These are phyloP conservation scores for Ajuga reptans DNA, from an alignment of 305 asterid genomes.

Conservation along the genomic window DNA sequence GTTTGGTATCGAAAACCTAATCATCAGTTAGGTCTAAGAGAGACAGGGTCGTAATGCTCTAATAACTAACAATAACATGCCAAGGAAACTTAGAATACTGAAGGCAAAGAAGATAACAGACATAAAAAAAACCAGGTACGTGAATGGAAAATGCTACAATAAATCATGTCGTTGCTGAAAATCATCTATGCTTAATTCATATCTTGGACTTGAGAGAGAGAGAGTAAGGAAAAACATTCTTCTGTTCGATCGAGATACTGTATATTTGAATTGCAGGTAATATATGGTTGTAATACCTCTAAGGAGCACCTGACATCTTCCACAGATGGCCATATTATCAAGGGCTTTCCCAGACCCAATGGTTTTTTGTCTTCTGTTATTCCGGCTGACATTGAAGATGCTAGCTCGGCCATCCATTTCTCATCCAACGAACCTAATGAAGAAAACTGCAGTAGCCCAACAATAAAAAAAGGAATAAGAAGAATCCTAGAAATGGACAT, in stretches of 20 bases:
- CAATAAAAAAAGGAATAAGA: constrained; percentile 14
- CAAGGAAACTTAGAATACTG: neutral
- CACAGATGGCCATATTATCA: constrained; percentile 86
- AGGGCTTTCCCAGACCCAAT: constrained; percentile 72
- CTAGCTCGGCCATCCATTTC: constrained; percentile 92
- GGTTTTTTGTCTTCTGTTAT: constrained; percentile 64
- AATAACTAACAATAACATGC: neutral
- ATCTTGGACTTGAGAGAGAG: too few relatives aligned
- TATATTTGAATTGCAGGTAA: neutral
- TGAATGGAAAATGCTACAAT: neutral
- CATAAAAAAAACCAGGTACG: neutral
- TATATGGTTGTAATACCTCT: constrained; percentile 47
- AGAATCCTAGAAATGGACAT: constrained; percentile 16
- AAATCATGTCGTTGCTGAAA: too few relatives aligned
- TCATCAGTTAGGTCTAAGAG: neutral
- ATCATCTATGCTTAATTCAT: too few relatives aligned
- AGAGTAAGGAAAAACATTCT: neutral
- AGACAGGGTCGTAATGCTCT: neutral
- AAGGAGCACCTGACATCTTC: constrained; percentile 86
- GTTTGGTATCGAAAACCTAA: neutral
- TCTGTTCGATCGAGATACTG: neutral
- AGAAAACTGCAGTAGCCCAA: constrained; percentile 59
- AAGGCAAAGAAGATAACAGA: neutral
- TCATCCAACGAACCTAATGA: constrained; percentile 94
- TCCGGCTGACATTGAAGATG: constrained; percentile 82